Conservation (phyloP, 208 protist species). For the Leishmania braziliensis region DNA sequence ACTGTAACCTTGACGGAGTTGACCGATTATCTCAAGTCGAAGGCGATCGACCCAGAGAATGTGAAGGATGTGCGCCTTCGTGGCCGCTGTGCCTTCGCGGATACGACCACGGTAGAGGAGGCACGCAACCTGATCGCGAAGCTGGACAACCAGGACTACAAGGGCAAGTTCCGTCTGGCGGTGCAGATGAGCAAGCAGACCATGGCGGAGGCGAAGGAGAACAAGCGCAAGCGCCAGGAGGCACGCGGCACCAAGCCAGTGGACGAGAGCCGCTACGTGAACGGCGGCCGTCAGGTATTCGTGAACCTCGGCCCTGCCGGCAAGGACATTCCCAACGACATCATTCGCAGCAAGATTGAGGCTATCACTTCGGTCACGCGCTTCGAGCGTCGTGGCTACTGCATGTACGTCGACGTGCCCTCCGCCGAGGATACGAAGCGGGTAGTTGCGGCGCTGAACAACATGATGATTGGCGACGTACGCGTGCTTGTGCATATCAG, state of each 20-base stretch:
- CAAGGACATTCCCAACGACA: conserved; percentile 35
- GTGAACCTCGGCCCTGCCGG: conserved; percentile 63
- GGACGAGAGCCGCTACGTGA: not conserved
- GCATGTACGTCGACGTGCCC: conserved; percentile 61
- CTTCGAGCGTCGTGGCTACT: conserved; percentile 60
- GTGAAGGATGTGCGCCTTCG: conserved; percentile 56
- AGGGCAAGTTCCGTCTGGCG: conserved; percentile 50
- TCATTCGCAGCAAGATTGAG: conserved; percentile 40
- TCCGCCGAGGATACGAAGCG: conserved; percentile 32
- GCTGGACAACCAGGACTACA: conserved; percentile 43
- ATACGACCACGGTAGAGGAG: conserved; percentile 47
- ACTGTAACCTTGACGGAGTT: conserved; percentile 34
- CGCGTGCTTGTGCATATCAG: conserved; percentile 65
- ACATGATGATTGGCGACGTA: conserved; percentile 50
- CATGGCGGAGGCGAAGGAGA: conserved; percentile 24
- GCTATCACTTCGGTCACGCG: conserved; percentile 40
- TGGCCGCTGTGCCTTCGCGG: conserved; percentile 76
- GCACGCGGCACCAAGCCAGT: not conserved
- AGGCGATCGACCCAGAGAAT: conserved; percentile 23
- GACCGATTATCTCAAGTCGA: conserved; percentile 28
- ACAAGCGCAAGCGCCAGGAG: conserved; percentile 24
- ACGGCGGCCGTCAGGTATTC: conserved; percentile 40
- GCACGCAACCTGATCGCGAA: conserved; percentile 51
- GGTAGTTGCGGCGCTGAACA: conserved; percentile 48
- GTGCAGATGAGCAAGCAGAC: conserved; percentile 63